phyloP scores from a whole-genome alignment of 1,139 yeast genomes.

The Kluyveromyces marxianus region DNA sequence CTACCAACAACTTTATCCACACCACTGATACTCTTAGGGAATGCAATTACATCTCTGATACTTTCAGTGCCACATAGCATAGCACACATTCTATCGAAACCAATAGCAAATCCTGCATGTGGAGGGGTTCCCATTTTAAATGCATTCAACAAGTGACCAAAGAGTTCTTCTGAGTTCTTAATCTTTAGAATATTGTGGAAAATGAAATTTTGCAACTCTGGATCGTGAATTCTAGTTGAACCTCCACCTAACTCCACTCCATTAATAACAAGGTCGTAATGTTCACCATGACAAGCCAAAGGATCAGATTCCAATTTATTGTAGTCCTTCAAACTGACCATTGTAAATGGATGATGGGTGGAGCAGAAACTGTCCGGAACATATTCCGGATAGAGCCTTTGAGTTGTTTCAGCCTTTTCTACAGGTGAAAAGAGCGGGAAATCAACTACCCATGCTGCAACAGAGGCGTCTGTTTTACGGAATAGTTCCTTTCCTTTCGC shows the following conservation, averaged over 20 bases:
- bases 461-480: conserved; percentile 28
- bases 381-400: conserved; percentile 52
- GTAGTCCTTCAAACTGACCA: conserved; percentile 71
- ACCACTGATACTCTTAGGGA: conserved; percentile 89
- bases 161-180: conserved; percentile 51
- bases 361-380: conserved; percentile 45
- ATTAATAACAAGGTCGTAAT: conserved; percentile 86
- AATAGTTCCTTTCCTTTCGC: conserved; percentile 26
- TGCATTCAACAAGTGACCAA: conserved; percentile 81
- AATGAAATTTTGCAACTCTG: conserved; percentile 63
- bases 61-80: conserved; percentile 70
- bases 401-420: conserved; percentile 30
- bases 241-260: conserved; percentile 99
- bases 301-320: conserved; percentile 48
- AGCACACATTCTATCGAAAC: conserved; percentile 89
- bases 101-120: conserved; percentile 94
- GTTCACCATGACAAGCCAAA: conserved; percentile 74
- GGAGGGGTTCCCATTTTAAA: conserved; percentile 94
- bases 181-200: conserved; percentile 51
- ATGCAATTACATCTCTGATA: conserved; percentile 90
- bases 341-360: conserved; percentile 96
- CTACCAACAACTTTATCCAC: conserved; percentile 81
- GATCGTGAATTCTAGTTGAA: conserved; percentile 87
- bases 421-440: conserved; percentile 85
- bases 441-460: conserved; percentile 80